phyloP scores from a whole-genome alignment of 2,329 filamentous ascomycete genomes.

The Pyrenophora seminiperda region DNA sequence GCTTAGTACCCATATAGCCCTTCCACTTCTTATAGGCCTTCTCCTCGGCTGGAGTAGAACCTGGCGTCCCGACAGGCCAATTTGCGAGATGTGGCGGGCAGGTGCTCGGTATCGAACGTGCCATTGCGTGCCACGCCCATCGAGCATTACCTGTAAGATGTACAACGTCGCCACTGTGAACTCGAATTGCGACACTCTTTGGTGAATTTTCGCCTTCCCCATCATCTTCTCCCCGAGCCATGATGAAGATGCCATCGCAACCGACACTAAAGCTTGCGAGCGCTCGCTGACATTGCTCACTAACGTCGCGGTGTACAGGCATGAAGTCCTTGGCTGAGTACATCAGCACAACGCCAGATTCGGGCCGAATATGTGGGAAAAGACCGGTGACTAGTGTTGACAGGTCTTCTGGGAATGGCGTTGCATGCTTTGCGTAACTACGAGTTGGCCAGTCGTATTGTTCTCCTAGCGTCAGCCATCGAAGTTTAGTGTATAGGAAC shows the following conservation, averaged over 20 bases:
- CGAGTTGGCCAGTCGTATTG: conserved; percentile 97
- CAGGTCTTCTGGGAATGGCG: conserved; percentile 76
- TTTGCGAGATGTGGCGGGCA: conserved; percentile 75
- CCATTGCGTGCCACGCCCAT: conserved; percentile 95
- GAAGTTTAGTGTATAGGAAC: conserved; percentile 78
- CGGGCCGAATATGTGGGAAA: conserved; percentile 79
- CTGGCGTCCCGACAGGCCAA: conserved; percentile 66
- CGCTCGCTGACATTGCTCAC: conserved; percentile 80
- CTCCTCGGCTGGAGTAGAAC: conserved; percentile 36
- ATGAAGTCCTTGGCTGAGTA: conserved; percentile 91
- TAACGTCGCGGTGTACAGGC: conserved; percentile 92
- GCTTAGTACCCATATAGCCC: conserved; percentile 48
- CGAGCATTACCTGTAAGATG: conserved; percentile 83
- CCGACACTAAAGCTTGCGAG: conserved; percentile 88
- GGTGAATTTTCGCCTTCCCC: conserved; percentile 38
- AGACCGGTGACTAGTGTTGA: conserved; percentile 69
- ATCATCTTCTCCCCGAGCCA: conserved; percentile 54
- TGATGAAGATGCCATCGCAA: conserved; percentile 88
- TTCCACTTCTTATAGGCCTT: conserved; percentile 48
- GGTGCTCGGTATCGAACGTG: conserved; percentile 78
- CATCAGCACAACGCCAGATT: conserved; percentile 92
- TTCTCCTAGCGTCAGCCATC: conserved; percentile 93
- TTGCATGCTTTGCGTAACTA: conserved; percentile 73
- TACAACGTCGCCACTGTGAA: conserved; percentile 85
- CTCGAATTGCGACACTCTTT: conserved; percentile 44